Conservation (phyloP, 805 yeast species). For the Yarrowia yakushimensis region DNA sequence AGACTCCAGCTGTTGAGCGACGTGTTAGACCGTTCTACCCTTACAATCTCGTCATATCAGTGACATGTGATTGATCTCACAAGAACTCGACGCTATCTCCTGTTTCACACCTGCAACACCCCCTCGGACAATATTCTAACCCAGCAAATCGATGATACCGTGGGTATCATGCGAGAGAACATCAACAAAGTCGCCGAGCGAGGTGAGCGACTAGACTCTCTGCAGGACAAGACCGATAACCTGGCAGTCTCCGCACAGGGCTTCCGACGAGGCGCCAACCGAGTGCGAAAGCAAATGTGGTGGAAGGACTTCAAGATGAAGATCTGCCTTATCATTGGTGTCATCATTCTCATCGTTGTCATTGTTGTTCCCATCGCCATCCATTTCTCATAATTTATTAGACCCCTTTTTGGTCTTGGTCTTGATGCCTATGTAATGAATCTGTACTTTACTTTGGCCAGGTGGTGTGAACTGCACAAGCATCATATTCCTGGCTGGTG, state of each 20-base stretch:
- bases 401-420: constrained; percentile 7
- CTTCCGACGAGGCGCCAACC: constrained; percentile 93
- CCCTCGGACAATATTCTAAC: background rate
- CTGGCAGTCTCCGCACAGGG: constrained; percentile 90
- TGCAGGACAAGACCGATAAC: constrained; percentile 90
- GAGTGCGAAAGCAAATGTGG: constrained; percentile 99
- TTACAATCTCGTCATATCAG: background rate
- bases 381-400: constrained; percentile 22
- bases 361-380: constrained; percentile 25
- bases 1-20: background rate
- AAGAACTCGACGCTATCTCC: no score
- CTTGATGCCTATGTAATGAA: constrained; percentile 24
- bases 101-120: background rate
- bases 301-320: constrained; percentile 97
- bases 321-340: constrained; percentile 76
- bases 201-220: constrained; percentile 88
- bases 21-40: background rate
- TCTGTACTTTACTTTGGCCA: constrained; percentile 13
- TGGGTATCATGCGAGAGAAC: constrained; percentile 96
- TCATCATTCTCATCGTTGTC: constrained; percentile 52
- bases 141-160: constrained; percentile 88
- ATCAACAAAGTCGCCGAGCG: constrained; percentile 92
- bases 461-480: background rate
- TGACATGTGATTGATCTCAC: background rate
- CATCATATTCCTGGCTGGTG: background rate